Evolutionary conservation across 345 rosid genomes (phyloP), one percentile per base, ranked within the genome.

Genomic region (Lumnitzera racemosa): DNA sequence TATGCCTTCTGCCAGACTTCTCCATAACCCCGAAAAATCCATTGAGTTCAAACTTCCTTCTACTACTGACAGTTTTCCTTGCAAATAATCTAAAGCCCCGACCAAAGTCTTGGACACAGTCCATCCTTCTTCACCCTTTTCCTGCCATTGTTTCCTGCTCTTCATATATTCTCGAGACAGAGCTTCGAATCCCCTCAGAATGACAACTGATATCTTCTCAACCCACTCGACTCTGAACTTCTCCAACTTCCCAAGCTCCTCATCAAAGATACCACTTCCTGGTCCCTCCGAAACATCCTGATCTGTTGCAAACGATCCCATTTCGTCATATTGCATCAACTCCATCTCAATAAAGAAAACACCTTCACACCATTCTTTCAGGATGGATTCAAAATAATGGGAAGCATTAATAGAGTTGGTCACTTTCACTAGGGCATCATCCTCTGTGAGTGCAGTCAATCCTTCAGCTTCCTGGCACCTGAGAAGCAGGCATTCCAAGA

Each of bases 381-480:
- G 56, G 61, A 88, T 82, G 54, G 86, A 76, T 65, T 86, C 97
- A 57, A 83, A 55, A 61, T 81, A 80, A 63, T 63, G 82, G 29
- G 82, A 76, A 64, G 95, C 90, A 72, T 90, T 94, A 41, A 88
- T 47, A 5, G 87, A 80, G 74, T 76, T 76, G 25, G 81, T 76
- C 53, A 94, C 99, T 77, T 88, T 94, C 55, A 86, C 58, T 52
- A 94, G 74, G 67, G 84, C 99, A 67, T 76, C 75, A 51, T 88
- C 82, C 69, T 88, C 96, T 2, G 95, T 84, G 67, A 88, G 68
- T 24, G 97, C 90, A 65, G 99, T 94, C 75, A 88, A 63, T 61
- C 97, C 97, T 80, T 90, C 97, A 10, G 97, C 97, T 67, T 88
- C 97, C 74, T 86, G 99, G 74, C 99, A 88, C 72, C 90, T 81